Base-by-base conservation (phyloP, 2,329 filamentous ascomycete genomes). In the Calonectria hawksworthii region DNA sequence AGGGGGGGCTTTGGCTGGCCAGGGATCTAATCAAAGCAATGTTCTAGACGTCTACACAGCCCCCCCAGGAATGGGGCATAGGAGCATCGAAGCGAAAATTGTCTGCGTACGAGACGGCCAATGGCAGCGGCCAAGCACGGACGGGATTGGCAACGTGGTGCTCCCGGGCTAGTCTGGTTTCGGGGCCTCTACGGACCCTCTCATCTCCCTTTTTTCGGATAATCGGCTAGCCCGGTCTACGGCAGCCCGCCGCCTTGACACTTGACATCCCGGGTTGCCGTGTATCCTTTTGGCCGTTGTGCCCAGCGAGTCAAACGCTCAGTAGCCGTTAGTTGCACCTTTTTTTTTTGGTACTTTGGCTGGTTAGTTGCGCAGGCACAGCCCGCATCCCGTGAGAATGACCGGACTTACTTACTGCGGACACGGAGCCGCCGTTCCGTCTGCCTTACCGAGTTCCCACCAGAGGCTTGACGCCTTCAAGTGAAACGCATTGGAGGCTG, bases 181-280 rank as follows among this genome's bases (percentile, higher is more conserved):
- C 36, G 56, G 56, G 36, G 11, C 13, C 36, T 28, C 18, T 61
- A 41, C 34, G 56, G 56, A 21, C 36, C 34, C 56, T 61, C 56
- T 63, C 56, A 63, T 63, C 36, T 63, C 56, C 56, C 56, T 41
- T 63, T 56, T 63, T 63, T 63, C 56, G 56, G 56, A 63, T 63
- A 63, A 63, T 63, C 56, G 56, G 56, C 56, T 63, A 41, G 16
- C 56, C 56, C 56, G 34, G 56, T 63, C 23, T 18, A 63, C 56
- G 56, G 56, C 56, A 63, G 56, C 56, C 11, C 56, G 21, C 56
- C 23, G n/a, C 56, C n/a, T 4, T 36, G 56, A 41, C 56, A 18
- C 56, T 23, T 63, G 44, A 47, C 44, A 47, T n/a, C n/a, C 44
- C 44, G 34, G 36, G 23, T 41, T 63, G 56, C 56, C 56, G 56